Evolutionary conservation across 2,329 filamentous ascomycete species (phyloP).

Genomic region (Venturia effusa): DNA sequence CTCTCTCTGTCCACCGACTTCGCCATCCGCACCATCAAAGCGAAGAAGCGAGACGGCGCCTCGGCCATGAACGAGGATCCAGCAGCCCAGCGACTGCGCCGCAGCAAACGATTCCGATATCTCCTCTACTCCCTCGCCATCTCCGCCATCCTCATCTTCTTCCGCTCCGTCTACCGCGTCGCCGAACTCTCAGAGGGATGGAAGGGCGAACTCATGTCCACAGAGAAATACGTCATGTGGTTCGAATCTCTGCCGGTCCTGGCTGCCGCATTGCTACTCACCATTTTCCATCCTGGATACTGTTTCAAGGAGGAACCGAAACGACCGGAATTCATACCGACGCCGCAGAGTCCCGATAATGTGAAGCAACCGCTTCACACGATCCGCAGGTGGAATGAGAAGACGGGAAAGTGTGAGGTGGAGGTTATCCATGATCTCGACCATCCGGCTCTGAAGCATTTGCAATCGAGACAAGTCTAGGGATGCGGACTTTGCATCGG

Average conservation of each 20-base stretch:
- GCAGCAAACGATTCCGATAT: constrained; percentile 15
- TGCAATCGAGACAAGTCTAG: background rate
- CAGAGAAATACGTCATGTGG: constrained; percentile 48
- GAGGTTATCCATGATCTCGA: constrained; percentile 7
- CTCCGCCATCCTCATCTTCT: constrained; percentile 14
- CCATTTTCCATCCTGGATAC: constrained; percentile 9
- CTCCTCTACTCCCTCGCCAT: constrained; percentile 15
- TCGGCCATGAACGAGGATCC: constrained; percentile 10
- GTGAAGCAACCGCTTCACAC: constrained; percentile 2
- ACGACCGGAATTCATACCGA: background rate
- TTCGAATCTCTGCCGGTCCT: constrained; percentile 42
- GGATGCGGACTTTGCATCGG: background rate
- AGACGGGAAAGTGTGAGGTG: constrained; percentile 9
- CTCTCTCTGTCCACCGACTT: constrained; percentile 31
- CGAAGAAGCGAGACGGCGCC: constrained; percentile 12
- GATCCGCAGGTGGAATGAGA: constrained; percentile 11
- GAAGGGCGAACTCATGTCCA: constrained; percentile 54
- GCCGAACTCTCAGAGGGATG: constrained; percentile 55
- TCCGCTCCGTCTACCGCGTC: constrained; percentile 35
- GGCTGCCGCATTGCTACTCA: constrained; percentile 2
- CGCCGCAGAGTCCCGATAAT: background rate
- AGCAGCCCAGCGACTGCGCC: constrained; percentile 13
- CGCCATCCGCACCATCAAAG: constrained; percentile 7
- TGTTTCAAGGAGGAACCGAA: constrained; percentile 8
- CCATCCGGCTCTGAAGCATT: background rate